phyloP scores from a whole-genome alignment of 352 stramenopile genomes.

The Phytophthora pisi region DNA sequence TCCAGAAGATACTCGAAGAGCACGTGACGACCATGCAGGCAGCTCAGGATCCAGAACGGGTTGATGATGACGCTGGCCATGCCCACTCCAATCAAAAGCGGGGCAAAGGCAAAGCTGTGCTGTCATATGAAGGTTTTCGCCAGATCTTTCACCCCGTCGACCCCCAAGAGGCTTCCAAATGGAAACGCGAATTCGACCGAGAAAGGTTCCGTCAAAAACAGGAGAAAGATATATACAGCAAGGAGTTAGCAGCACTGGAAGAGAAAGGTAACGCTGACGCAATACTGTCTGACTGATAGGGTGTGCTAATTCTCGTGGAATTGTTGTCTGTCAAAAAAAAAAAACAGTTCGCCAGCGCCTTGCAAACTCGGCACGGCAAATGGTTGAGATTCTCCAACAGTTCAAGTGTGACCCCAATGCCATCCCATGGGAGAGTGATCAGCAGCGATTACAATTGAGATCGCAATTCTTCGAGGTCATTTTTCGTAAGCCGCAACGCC shows the following conservation, averaged over 20 bases:
- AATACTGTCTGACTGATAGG: neutral
- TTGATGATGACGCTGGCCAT: neutral
- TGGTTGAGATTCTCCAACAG: constrained; percentile 65
- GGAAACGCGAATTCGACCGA: constrained; percentile 75
- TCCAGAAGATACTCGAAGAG: constrained; percentile 64
- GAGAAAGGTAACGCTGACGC: constrained; percentile 50
- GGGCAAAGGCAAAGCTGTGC: constrained; percentile 23
- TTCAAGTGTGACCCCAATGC: constrained; percentile 57
- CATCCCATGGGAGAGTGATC: constrained; percentile 64
- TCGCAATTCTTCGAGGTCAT: constrained; percentile 64
- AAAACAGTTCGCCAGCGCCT: constrained; percentile 67
- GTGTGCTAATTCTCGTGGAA: constrained; percentile 1
- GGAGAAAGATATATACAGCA: constrained; percentile 76
- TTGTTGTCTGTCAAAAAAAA: neutral
- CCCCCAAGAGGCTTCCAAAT: constrained; percentile 47
- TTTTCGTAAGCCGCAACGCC: constrained; percentile 59
- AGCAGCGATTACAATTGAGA: constrained; percentile 55
- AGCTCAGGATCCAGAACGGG: constrained; percentile 13
- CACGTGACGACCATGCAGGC: constrained; percentile 33
- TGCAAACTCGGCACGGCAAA: constrained; percentile 69
- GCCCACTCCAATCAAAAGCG: constrained; percentile 11
- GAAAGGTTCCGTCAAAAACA: constrained; percentile 58
- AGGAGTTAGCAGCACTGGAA: constrained; percentile 67
- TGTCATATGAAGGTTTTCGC: constrained; percentile 72
- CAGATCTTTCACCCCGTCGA: constrained; percentile 72